A percentile compares a stretch with the other conserved stretches of the same genome.
phyloP scores from a whole-genome alignment of 2,329 filamentous ascomycete genomes.

The Aureobasidium namibiae region DNA sequence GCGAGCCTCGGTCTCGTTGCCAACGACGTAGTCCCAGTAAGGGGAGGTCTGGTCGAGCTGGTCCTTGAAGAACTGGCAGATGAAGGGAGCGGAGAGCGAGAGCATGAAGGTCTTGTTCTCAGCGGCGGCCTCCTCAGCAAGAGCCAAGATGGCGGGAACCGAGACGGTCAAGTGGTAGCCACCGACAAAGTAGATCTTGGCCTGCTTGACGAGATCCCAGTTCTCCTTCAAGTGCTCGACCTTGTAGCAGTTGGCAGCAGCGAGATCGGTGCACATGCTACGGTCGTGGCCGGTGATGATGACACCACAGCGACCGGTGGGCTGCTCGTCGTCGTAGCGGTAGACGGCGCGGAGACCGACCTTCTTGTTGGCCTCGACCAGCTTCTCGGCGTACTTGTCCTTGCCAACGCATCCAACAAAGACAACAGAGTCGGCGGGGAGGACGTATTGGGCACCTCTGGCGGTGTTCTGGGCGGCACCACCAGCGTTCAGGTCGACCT shows the following conservation, averaged over 20 bases:
- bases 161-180: conserved; percentile 97
- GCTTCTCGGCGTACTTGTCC: conserved; percentile 89
- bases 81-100: conserved; percentile 91
- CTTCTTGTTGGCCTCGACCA: conserved; percentile 75
- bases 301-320: conserved; percentile 90
- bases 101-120: conserved; percentile 90
- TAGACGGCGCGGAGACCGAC: conserved; percentile 92
- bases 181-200: conserved; percentile 84
- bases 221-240: conserved; percentile 89
- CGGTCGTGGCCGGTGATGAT: conserved; percentile 96
- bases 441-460: conserved; percentile 86
- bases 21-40: conserved; percentile 94
- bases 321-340: conserved; percentile 73
- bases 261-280: conserved; percentile 89
- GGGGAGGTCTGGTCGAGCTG: conserved; percentile 75
- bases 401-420: conserved; percentile 91
- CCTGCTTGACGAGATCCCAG: conserved; percentile 85
- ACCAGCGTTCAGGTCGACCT: conserved; percentile 90
- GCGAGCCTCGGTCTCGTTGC: conserved; percentile 91
- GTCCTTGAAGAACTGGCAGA: conserved; percentile 96
- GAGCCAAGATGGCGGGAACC: conserved; percentile 78
- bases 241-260: conserved; percentile 95
- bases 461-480: conserved; percentile 97
- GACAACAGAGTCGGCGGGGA: conserved; percentile 79
- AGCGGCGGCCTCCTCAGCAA: conserved; percentile 80